phyloP scores from a whole-genome alignment of 2,329 filamentous ascomycete genomes.

The Dryadomyces quercivorus region DNA sequence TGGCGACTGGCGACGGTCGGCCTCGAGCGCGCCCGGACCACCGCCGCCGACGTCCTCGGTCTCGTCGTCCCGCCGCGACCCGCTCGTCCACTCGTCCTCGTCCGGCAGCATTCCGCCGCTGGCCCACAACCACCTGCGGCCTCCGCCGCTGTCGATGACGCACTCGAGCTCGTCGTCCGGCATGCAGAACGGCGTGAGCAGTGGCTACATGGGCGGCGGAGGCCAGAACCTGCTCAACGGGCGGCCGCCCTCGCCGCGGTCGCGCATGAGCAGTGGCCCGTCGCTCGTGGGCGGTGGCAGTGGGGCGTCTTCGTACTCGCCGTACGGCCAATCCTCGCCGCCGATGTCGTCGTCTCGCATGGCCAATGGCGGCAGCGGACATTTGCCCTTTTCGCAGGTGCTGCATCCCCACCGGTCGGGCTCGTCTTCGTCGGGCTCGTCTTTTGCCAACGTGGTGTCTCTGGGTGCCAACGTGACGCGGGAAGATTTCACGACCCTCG shows the following conservation, averaged over 20 bases:
- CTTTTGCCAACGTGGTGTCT: background rate
- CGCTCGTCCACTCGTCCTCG: background rate
- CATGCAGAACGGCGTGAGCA: background rate
- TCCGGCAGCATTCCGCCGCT: conserved; percentile 7
- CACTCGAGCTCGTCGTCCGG: background rate
- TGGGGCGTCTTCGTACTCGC: background rate
- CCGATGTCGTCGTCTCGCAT: conserved; percentile 21
- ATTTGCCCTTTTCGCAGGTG: conserved; percentile 24
- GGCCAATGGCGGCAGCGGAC: conserved; percentile 20
- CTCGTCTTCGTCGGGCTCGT: conserved; percentile 23
- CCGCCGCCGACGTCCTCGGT: background rate
- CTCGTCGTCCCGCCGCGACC: conserved; percentile 6
- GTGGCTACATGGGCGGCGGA: conserved; percentile 2
- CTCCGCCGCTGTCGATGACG: conserved; percentile 6
- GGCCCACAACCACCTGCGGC: conserved; percentile 12
- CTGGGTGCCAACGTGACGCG: conserved; percentile 7
- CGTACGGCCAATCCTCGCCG: conserved; percentile 10
- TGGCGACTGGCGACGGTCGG: conserved; percentile 7
- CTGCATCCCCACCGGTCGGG: conserved; percentile 20
- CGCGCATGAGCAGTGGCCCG: background rate
- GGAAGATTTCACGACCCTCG: conserved; percentile 12
- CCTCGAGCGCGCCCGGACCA: background rate
- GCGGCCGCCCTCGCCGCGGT: conserved; percentile 34
- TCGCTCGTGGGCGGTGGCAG: background rate
- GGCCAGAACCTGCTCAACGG: conserved; percentile 23